Evolutionary conservation across 2,329 filamentous ascomycete species (phyloP), one percentile per base, ranked within the genome.

Genomic region (Aureobasidium sp.): DNA sequence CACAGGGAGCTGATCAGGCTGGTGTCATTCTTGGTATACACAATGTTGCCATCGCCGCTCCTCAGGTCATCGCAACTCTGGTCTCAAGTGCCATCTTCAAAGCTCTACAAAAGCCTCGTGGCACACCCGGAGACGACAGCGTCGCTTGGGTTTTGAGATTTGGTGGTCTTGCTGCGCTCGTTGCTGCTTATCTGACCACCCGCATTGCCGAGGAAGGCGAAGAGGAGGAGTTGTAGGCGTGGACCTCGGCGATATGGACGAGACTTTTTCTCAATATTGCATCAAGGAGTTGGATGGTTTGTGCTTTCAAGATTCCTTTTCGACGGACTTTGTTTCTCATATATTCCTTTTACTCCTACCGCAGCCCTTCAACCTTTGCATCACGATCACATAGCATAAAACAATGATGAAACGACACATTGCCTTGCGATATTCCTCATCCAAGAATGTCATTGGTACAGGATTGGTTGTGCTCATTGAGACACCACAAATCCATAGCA

Each of bases 11-110:
- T 2, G 86, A 90, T 62, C 86, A 93, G 65, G 88, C 90, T 4
- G 90, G 91, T 37, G 86, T 96, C 35, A 89, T 97, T 39, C 78
- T 97, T 2, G 91, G 91, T 7, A 90, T 97, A 52, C 91, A 97
- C 74, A 97, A 97, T 68, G 91, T 97, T 71, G 85, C 90, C 14
- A 87, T 97, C 60, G 89, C 90, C 1, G 84, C 89, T 4, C 91
- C 91, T 1, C 91, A 97, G 66, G 90, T 96, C 56, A 78, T 96
- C 52, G 90, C 91, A 10, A 96, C 90, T 5, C 72, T 96, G 24
- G 82, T 86, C 21, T 91, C 88, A 56, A 90, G 86, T 64, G 74
- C 86, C 56, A 86, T 97, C 57, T 97, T 97, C 73, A 84, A 82
- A 64, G 73, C 85, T 35, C 79, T 91, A 63, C 90, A 97, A 71